Evolutionary conservation across 2,329 filamentous ascomycete species (phyloP).

Genomic region (Trichoderma sp.): DNA sequence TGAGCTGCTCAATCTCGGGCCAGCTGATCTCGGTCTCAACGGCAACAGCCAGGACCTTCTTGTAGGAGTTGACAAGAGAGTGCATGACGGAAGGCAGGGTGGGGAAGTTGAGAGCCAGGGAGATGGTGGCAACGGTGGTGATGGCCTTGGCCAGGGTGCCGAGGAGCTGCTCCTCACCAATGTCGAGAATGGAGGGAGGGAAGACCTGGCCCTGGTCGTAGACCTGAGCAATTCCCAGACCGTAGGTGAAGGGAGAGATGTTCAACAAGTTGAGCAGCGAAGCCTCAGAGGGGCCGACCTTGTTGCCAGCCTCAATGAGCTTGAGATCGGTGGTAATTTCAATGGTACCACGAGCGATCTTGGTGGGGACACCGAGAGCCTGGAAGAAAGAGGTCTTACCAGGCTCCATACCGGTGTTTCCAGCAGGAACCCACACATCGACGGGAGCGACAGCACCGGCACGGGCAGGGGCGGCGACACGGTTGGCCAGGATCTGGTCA

Average conservation of each 20-base stretch:
- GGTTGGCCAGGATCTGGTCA: slow-evolving; percentile 94
- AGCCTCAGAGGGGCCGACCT: slow-evolving; percentile 98
- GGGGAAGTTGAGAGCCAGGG: slow-evolving; percentile 91
- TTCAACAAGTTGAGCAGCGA: slow-evolving; percentile 99
- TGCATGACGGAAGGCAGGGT: slow-evolving; percentile 95
- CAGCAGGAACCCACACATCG: slow-evolving; percentile 94
- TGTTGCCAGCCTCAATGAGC: slow-evolving; percentile 89
- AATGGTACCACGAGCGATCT: slow-evolving; percentile 99
- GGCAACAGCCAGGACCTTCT: slow-evolving; percentile 91
- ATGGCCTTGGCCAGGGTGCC: slow-evolving; percentile 80
- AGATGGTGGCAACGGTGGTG: slow-evolving; percentile 84
- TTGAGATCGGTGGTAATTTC: slow-evolving; percentile 98
- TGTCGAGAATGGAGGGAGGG: slow-evolving; percentile 82
- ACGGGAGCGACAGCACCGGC: slow-evolving; percentile 92
- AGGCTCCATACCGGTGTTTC: slow-evolving; percentile 99
- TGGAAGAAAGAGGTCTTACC: slow-evolving; percentile 99
- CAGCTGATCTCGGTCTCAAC: slow-evolving; percentile 89
- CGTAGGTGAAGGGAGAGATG: slow-evolving; percentile 99
- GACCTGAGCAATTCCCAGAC: slow-evolving; percentile 94
- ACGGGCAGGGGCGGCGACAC: slow-evolving; percentile 96
- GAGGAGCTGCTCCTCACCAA: slow-evolving; percentile 92
- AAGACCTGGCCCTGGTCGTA: slow-evolving; percentile 98
- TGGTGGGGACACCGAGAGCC: slow-evolving; percentile 99
- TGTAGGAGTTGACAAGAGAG: slow-evolving; percentile 96
- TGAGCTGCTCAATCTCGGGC: slow-evolving; percentile 95